Evolutionary conservation across 2,329 filamentous ascomycete genomes (phyloP).

Genomic region (Aspergillus cejpii): DNA sequence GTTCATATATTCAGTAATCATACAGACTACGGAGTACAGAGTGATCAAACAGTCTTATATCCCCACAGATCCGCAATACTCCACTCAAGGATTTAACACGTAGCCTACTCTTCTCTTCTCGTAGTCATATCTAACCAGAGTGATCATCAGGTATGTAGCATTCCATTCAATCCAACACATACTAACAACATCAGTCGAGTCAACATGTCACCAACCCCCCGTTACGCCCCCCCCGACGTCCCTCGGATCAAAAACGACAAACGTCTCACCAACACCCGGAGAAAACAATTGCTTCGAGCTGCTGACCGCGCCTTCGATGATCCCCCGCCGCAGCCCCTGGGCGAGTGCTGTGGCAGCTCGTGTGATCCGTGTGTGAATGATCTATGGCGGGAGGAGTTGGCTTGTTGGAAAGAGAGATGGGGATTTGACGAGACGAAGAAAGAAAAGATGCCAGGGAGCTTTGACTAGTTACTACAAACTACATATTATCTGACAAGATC

Average conservation of each 20-base stretch:
- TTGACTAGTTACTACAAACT: too few species aligned
- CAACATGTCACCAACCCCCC: constrained; percentile 13
- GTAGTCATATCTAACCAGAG: too few species aligned
- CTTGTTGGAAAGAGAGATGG: constrained; percentile 32
- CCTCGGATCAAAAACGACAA: constrained; percentile 28
- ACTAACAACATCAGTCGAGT: background rate
- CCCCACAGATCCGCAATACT: too few species aligned
- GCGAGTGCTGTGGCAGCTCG: constrained; percentile 33
- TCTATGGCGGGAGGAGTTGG: constrained; percentile 31
- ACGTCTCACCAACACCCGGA: constrained; percentile 25
- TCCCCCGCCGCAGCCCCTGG: constrained; percentile 29
- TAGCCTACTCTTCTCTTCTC: too few species aligned
- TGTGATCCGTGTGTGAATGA: constrained; percentile 35
- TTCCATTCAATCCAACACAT: background rate
- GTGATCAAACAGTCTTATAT: too few species aligned
- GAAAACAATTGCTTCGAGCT: constrained; percentile 30
- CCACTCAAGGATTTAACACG: too few species aligned
- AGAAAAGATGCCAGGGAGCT: constrained; percentile 18
- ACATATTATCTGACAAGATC: background rate
- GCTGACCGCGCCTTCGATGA: constrained; percentile 26
- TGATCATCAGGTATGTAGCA: too few species aligned
- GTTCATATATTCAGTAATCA: too few species aligned
- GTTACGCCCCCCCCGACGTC: constrained; percentile 21
- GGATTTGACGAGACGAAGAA: constrained; percentile 17
- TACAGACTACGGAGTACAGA: too few species aligned